Evolutionary conservation across 2,329 filamentous ascomycete genomes (phyloP).

Genomic region (Escovopsis sp.): DNA sequence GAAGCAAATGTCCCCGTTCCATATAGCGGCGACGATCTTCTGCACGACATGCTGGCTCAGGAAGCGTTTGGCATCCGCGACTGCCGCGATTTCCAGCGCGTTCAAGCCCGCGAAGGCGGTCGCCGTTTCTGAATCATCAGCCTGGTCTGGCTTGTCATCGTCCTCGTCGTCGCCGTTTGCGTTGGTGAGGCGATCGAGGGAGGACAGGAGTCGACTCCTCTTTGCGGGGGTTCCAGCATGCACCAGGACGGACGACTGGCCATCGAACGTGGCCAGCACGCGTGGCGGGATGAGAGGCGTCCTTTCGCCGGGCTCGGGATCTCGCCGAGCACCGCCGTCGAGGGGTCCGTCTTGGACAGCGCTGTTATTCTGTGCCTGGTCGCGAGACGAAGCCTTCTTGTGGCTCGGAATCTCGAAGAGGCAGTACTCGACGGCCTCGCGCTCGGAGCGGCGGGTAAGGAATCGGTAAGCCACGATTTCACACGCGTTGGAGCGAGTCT

Average conservation of each 20-base stretch:
- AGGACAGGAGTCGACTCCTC: conserved; percentile 34
- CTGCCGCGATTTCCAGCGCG: conserved; percentile 71
- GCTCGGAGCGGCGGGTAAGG: conserved; percentile 52
- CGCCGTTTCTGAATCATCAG: conserved; percentile 35
- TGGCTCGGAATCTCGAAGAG: conserved; percentile 52
- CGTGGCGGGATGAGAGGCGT: conserved; percentile 28
- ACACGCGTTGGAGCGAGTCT: conserved; percentile 56
- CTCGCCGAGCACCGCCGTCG: conserved; percentile 5
- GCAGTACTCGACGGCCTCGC: conserved; percentile 59
- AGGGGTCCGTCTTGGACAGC: not conserved
- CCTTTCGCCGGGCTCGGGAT: conserved; percentile 31
- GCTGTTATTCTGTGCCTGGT: conserved; percentile 2
- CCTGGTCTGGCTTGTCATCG: conserved; percentile 19
- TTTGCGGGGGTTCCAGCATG: conserved; percentile 22
- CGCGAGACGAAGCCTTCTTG: conserved; percentile 8
- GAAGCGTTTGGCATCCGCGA: conserved; percentile 72
- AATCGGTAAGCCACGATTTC: conserved; percentile 74
- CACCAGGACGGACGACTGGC: conserved; percentile 7
- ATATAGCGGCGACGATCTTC: conserved; percentile 69
- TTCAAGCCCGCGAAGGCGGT: conserved; percentile 65
- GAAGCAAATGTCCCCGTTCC: conserved; percentile 75
- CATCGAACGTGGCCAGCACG: conserved; percentile 12
- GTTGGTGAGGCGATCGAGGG: conserved; percentile 38
- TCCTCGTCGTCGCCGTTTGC: conserved; percentile 21
- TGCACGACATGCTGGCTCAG: conserved; percentile 68